Conservation (phyloP, 805 yeast species). For the Brettanomyces custersianus region DNA sequence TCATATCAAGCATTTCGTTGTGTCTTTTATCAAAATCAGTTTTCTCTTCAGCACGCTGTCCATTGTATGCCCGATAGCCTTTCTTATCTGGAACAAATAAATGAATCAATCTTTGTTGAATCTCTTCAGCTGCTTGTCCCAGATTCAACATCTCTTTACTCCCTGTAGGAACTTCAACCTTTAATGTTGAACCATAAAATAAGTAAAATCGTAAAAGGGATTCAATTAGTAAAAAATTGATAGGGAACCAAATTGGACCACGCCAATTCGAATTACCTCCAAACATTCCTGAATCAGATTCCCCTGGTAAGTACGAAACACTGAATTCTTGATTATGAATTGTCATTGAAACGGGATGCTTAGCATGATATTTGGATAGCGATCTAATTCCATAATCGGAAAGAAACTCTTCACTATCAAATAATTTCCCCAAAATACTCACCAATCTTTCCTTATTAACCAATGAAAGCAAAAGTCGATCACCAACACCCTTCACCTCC, state of each 20-base stretch:
- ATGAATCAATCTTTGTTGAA: conserved; percentile 77
- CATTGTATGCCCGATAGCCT: conserved; percentile 66
- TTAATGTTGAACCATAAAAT: conserved; percentile 79
- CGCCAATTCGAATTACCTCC: conserved; percentile 98
- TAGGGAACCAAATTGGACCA: conserved; percentile 97
- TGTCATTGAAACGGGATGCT: conserved; percentile 76
- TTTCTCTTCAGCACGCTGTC: conserved; percentile 34
- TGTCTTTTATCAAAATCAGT: conserved; percentile 41
- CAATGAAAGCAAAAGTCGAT: conserved; percentile 67
- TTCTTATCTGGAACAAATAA: conserved; percentile 61
- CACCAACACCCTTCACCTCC: conserved; percentile 70
- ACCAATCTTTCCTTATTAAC: conserved; percentile 73
- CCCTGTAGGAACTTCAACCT: conserved; percentile 82
- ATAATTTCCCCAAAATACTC: conserved; percentile 68
- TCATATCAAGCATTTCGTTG: conserved; percentile 42
- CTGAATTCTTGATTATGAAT: conserved; percentile 67
- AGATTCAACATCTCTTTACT: conserved; percentile 68
- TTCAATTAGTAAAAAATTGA: conserved; percentile 77
- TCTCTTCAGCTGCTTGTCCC: conserved; percentile 85
- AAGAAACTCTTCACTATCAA: conserved; percentile 80
- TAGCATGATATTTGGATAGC: conserved; percentile 74
- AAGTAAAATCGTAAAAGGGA: conserved; percentile 78
- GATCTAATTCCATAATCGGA: conserved; percentile 84
- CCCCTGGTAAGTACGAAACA: conserved; percentile 77
- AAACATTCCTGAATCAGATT: conserved; percentile 86